A percentile compares a stretch with the other conserved stretches of the same genome.
phyloP scores from a whole-genome alignment of 2,329 filamentous ascomycete species.

The Blastomyces silverae region DNA sequence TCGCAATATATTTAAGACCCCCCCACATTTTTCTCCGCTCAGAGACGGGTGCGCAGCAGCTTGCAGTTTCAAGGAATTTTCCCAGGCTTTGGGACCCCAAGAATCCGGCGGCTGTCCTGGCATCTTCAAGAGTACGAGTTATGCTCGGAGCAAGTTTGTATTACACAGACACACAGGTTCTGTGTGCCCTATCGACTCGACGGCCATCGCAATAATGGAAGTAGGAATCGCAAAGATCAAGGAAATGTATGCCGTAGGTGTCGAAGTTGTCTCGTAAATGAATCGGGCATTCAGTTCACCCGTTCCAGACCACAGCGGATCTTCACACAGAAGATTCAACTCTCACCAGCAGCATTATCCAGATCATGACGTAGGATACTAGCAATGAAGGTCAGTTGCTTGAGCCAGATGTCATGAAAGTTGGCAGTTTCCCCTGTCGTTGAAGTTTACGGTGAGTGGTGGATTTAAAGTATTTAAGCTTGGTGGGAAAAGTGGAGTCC shows the following conservation, averaged over 20 bases:
- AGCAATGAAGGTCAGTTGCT: neutral
- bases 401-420: neutral
- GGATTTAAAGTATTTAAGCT: slow-evolving; percentile 5
- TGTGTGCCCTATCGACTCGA: neutral
- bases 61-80: neutral
- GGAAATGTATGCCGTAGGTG: neutral
- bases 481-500: neutral
- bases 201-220: too few relatives aligned
- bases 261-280: neutral
- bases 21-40: neutral
- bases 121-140: neutral
- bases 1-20: neutral
- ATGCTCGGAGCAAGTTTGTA: neutral
- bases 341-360: neutral
- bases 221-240: neutral
- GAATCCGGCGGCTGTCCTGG: neutral
- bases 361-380: neutral
- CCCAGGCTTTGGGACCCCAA: neutral
- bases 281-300: neutral
- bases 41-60: neutral
- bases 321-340: neutral
- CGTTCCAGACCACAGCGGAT: neutral
- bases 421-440: slow-evolving; percentile 2
- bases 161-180: neutral
- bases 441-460: neutral